phyloP scores from a whole-genome alignment of 2,329 filamentous ascomycete genomes.

The Phaeosphaeriaceae sp. region DNA sequence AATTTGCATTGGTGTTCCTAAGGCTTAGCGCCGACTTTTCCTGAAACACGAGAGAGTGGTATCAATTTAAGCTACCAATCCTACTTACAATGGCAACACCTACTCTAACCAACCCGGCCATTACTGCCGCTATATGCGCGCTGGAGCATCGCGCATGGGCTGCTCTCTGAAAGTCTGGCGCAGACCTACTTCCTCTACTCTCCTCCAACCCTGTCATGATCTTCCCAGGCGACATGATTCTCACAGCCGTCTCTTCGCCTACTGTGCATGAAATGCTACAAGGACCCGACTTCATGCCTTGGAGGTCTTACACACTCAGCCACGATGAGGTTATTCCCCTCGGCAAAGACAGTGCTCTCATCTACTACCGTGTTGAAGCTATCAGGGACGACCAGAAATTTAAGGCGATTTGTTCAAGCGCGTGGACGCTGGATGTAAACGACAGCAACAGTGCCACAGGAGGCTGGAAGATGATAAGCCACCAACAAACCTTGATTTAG shows the following conservation, averaged over 20 bases:
- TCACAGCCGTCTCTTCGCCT: slow-evolving; percentile 41
- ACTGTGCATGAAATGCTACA: slow-evolving; percentile 28
- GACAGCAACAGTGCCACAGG: slow-evolving; percentile 10
- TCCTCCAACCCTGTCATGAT: slow-evolving; percentile 49
- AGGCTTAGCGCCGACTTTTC: background rate
- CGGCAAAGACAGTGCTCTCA: slow-evolving; percentile 29
- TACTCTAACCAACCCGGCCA: slow-evolving; percentile 27
- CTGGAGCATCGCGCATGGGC: slow-evolving; percentile 46
- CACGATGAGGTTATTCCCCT: slow-evolving; percentile 35
- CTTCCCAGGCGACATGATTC: slow-evolving; percentile 46
- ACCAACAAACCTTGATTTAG: slow-evolving; percentile 38
- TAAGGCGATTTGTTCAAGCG: slow-evolving; percentile 35
- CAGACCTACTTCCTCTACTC: slow-evolving; percentile 40
- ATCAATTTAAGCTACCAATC: too few relatives aligned
- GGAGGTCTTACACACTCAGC: slow-evolving; percentile 33
- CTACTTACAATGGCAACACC: slow-evolving; percentile 13
- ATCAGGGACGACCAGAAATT: slow-evolving; percentile 22
- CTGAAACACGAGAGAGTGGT: too few relatives aligned
- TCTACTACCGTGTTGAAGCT: slow-evolving; percentile 36
- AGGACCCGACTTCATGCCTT: slow-evolving; percentile 25
- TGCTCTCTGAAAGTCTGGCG: slow-evolving; percentile 42
- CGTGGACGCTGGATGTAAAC: slow-evolving; percentile 27
- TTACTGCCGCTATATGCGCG: slow-evolving; percentile 36
- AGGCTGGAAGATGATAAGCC: slow-evolving; percentile 37
- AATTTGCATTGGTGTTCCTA: too few relatives aligned